Percentiles rank a stretch among this genome's conserved stretches.
Conservation (phyloP, 1,284 basidiomycete species). For the Moesziomyces parantarcticus region DNA sequence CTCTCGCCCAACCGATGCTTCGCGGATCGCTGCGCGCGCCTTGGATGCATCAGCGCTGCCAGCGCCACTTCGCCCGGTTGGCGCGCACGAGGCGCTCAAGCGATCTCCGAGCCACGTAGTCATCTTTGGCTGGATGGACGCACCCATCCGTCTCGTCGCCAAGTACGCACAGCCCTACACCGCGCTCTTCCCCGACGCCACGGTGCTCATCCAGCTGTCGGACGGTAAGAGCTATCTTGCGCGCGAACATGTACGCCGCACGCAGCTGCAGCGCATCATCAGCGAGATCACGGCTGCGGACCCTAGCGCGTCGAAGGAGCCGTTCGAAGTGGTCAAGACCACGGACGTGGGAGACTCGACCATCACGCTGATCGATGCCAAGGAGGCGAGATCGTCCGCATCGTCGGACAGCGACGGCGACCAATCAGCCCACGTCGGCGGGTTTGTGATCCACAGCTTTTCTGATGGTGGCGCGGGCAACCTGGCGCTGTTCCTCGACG, state of each 20-base stretch:
- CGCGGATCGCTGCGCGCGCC: constrained; percentile 13
- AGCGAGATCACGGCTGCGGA: constrained; percentile 18
- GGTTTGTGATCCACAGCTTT: constrained; percentile 49
- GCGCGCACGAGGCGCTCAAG: constrained; percentile 5
- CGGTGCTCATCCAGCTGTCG: constrained; percentile 58
- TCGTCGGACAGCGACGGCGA: constrained; percentile 12
- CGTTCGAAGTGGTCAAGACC: not conserved
- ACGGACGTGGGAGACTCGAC: constrained; percentile 47
- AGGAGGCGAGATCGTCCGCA: constrained; percentile 17
- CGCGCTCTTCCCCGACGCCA: constrained; percentile 54
- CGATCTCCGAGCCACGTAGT: constrained; percentile 32
- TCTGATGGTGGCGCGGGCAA: constrained; percentile 59
- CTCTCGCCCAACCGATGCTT: constrained; percentile 25
- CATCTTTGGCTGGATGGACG: constrained; percentile 66
- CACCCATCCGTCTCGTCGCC: constrained; percentile 51
- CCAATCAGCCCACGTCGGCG: not conserved
- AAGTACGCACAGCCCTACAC: constrained; percentile 62
- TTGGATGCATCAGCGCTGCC: constrained; percentile 21
- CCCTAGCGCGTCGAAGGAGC: not conserved
- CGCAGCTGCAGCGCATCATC: constrained; percentile 27
- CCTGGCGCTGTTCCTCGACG: constrained; percentile 38
- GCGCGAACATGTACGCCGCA: constrained; percentile 16
- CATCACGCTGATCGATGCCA: constrained; percentile 36
- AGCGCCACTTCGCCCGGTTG: constrained; percentile 24
- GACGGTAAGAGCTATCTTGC: constrained; percentile 49